Conservation (phyloP, 140 eudicot species). For the Artemisia princeps region DNA sequence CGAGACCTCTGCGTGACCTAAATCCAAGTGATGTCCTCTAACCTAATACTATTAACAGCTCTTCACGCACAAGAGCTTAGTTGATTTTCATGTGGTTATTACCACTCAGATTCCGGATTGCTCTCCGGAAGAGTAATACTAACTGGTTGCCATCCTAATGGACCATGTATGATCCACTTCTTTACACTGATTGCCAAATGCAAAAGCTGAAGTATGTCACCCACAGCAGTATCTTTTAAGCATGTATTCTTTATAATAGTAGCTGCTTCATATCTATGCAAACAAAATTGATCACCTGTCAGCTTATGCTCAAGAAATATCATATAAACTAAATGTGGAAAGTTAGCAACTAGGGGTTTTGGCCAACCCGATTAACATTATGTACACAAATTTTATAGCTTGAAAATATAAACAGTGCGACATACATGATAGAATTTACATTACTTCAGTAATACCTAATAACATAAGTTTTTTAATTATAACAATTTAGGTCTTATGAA, state of each 20-base stretch:
- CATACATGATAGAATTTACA: no score
- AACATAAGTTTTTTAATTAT: no score
- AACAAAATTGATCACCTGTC: slow-evolving; percentile 15
- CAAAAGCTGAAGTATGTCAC: slow-evolving; percentile 72
- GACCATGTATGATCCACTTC: slow-evolving; percentile 62
- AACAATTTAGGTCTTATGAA: no score
- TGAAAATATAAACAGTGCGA: no score
- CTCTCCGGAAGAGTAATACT: slow-evolving; percentile 54
- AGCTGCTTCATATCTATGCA: slow-evolving; percentile 79
- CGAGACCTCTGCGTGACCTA: slow-evolving; percentile 4
- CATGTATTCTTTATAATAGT: slow-evolving; percentile 54
- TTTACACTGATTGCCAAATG: slow-evolving; percentile 59
- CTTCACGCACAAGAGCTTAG: slow-evolving; percentile 11
- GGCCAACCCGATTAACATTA: no score
- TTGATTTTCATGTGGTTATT: slow-evolving; percentile 23
- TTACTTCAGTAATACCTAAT: no score
- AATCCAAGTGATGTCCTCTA: slow-evolving; percentile 13
- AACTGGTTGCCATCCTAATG: slow-evolving; percentile 90
- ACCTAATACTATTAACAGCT: slow-evolving; percentile 13
- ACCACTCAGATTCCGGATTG: slow-evolving; percentile 45
- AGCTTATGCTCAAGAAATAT: neutral
- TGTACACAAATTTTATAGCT: no score
- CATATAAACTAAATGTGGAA: neutral
- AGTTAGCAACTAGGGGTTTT: neutral
- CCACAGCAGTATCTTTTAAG: slow-evolving; percentile 58